phyloP scores from a whole-genome alignment of 108 stramenopile genomes.

The Cyclotella cryptica region DNA sequence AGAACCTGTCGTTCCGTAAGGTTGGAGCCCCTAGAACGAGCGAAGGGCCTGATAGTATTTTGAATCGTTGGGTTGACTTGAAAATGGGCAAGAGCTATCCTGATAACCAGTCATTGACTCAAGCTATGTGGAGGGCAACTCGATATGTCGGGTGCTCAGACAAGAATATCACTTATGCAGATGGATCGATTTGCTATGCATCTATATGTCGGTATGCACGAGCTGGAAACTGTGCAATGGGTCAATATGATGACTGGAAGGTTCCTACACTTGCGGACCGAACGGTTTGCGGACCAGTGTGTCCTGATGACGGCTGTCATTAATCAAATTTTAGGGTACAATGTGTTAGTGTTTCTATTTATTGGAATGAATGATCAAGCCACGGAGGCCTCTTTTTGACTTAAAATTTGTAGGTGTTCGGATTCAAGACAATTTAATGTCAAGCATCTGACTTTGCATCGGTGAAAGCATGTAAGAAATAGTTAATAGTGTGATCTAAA shows the following conservation, averaged over 20 bases:
- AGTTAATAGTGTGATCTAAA: no score
- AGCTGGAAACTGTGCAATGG: slow-evolving; percentile 51
- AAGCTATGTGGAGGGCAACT: slow-evolving; percentile 44
- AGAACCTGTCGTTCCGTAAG: slow-evolving; percentile 37
- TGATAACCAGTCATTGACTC: slow-evolving; percentile 34
- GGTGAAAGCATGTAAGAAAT: no score
- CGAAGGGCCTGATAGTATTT: slow-evolving; percentile 27
- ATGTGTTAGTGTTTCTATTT: neutral
- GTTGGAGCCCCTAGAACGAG: neutral
- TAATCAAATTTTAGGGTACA: neutral
- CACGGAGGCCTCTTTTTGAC: neutral
- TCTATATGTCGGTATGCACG: slow-evolving; percentile 50
- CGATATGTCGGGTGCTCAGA: slow-evolving; percentile 50
- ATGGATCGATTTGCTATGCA: slow-evolving; percentile 42
- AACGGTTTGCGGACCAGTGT: slow-evolving; percentile 39
- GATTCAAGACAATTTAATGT: no score
- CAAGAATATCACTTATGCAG: neutral
- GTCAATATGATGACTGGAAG: slow-evolving; percentile 36
- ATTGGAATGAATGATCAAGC: neutral
- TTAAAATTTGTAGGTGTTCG: neutral
- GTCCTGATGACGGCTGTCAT: slow-evolving; percentile 49
- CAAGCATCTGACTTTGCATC: no score
- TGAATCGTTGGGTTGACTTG: slow-evolving; percentile 30
- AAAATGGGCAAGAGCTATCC: slow-evolving; percentile 26
- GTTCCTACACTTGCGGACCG: slow-evolving; percentile 24